phyloP scores from a whole-genome alignment of 2,329 filamentous ascomycete genomes.

The Ceratocystis lukuohia region DNA sequence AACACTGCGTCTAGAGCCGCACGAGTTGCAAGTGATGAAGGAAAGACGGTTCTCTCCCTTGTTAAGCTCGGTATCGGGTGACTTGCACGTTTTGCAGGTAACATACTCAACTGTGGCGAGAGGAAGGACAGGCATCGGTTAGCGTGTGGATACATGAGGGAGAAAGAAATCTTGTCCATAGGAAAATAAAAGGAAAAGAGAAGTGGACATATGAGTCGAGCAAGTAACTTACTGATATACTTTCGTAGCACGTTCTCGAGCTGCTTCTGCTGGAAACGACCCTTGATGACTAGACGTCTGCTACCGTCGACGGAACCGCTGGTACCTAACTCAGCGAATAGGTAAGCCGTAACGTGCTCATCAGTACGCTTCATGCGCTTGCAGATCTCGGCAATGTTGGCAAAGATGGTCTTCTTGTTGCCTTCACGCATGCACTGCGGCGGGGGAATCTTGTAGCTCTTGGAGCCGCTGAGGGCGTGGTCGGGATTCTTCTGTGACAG shows the following conservation, averaged over 20 bases:
- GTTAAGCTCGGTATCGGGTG: constrained; percentile 86
- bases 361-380: constrained; percentile 99
- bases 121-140: background rate
- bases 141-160: background rate
- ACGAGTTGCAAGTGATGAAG: constrained; percentile 91
- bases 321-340: constrained; percentile 96
- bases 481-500: constrained; percentile 95
- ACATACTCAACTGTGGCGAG: constrained; percentile 67
- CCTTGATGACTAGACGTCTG: constrained; percentile 92
- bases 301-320: constrained; percentile 88
- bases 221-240: constrained; percentile 63
- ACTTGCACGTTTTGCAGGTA: constrained; percentile 96
- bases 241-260: constrained; percentile 93
- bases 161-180: too few species aligned
- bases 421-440: constrained; percentile 98
- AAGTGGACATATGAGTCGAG: background rate
- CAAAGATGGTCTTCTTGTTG: constrained; percentile 99
- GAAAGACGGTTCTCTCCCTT: constrained; percentile 99
- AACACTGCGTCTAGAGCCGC: constrained; percentile 71
- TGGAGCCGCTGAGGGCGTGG: constrained; percentile 72
- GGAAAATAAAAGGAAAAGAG: background rate
- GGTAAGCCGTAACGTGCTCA: constrained; percentile 91
- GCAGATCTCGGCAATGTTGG: constrained; percentile 97
- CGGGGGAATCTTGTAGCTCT: constrained; percentile 98
- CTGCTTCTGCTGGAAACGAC: constrained; percentile 99